A percentile compares a stretch with the other conserved stretches of the same genome.
These are phyloP conservation scores for Leptographium wingfieldii DNA, from an alignment of 2,329 filamentous ascomycete species.

Conservation along the genomic window DNA sequence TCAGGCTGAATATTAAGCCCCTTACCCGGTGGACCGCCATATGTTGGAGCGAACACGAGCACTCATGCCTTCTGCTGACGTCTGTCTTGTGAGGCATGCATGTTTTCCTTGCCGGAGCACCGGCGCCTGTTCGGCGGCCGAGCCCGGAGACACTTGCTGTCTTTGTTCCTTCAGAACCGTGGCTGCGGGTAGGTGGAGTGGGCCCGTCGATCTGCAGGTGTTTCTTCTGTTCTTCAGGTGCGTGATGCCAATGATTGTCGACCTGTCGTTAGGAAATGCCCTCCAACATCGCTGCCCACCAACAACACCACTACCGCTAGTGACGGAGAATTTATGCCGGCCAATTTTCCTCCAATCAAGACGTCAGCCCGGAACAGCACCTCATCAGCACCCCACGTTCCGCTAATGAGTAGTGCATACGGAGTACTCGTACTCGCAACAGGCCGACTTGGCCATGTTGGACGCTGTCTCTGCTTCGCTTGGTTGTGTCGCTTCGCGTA, in stretches of 20 bases:
- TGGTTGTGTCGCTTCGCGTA: not conserved
- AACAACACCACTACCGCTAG: not conserved
- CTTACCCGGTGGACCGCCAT: too few species aligned
- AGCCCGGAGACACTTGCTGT: not conserved
- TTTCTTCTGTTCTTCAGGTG: not conserved
- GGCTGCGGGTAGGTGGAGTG: not conserved
- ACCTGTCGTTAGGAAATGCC: not conserved
- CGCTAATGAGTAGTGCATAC: not conserved
- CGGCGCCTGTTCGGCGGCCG: not conserved
- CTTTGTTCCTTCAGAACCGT: not conserved
- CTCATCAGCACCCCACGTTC: not conserved
- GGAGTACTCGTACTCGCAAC: too few species aligned
- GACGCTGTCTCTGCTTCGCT: not conserved
- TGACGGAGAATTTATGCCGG: not conserved
- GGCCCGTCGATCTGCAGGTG: not conserved
- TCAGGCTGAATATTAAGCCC: too few species aligned
- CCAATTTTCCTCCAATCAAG: slow-evolving; percentile 6
- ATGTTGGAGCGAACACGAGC: too few species aligned
- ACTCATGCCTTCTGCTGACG: too few species aligned
- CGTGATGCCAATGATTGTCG: not conserved
- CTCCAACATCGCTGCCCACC: not conserved
- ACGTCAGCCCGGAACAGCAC: not conserved
- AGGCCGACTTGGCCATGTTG: not conserved
- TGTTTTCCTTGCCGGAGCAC: not conserved
- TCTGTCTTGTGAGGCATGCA: too few species aligned